Base-by-base conservation (phyloP, 495 filamentous ascomycete species). In the Talaromyces nanjingensis region DNA sequence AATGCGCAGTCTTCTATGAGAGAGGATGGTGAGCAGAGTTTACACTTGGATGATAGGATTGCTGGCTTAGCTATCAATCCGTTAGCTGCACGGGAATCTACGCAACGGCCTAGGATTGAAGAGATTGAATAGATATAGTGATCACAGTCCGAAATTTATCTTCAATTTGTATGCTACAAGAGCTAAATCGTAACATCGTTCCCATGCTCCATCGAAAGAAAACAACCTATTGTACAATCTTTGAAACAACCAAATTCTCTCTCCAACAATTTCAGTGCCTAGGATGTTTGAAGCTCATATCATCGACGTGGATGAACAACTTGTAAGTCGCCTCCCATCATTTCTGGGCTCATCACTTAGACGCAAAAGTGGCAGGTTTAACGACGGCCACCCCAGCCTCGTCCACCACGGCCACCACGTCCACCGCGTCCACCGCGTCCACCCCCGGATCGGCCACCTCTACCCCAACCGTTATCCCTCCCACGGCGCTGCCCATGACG, bases 101-200 rank as follows among this genome's bases (percentile, higher is more conserved):
- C 37, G 45, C 62, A 64, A n/a, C 70, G 72, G 20, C 76, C 76
- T 1, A 70, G 72, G 52, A 81, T 86, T 63, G 80, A 86, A 65
- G 83, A 86, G 69, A 79, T 86, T 62, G 82, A 85, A 63, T 84
- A 70, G 53, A 2, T 27, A 56, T 29, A 5, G 20, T 29, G 22
- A n/a, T 29, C 27, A 25, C 6, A 27, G 8, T 24, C 5, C 8
- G 45, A 9, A 22, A 27, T 16, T 27, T 56, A 4, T 56, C 53
- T 56, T 27, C 49, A 56, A 29, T 29, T 56, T 56, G 53, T 56
- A 49, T 20, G 45, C 18, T 20, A 49, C 16, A 49, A 49, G n/a
- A 20, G n/a, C 45, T n/a, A 18, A 20, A 7, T 49, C n/a, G 6
- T 49, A 9, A 7, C 45, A 9, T 9, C n/a, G 22, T 5, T 20